Base-by-base conservation (phyloP, 225 moss, liverwort and hornwort genomes). In the Sphagnum contortum region DNA sequence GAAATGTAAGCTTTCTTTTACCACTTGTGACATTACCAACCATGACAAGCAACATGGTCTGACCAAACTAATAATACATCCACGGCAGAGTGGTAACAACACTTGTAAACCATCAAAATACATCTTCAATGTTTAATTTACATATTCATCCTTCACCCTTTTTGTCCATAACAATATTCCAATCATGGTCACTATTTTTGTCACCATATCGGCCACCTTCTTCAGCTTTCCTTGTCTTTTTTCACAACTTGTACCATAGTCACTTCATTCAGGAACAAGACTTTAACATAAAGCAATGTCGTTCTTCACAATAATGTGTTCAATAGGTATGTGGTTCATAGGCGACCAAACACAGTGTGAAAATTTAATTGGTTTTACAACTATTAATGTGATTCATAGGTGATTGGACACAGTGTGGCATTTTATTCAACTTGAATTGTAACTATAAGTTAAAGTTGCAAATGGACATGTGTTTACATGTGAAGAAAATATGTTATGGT, bases 1-100 rank as follows among this genome's bases (percentile, higher is more conserved):
- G 44, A 87, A 77, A 10, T 77, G 73, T 5, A 87, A 69, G 44
- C 80, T 75, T 13, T 80, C 80, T 44, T 72, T 63, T 2, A 83
- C 46, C 5, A 80, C 80, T 12, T 8, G 74, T 76, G 3, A 77
- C 73, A 44, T 72, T 77, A 60, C 83, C 77, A 57, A 83, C 66
- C 59, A 76, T 74, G 5, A 47, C 58, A 5, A 63, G 50, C n/a
- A 87, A 76, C 3, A 83, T 87, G 9, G 80, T n/a, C n/a, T 77
- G 8, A 83, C 87, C n/a, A 80, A 83, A 59, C 80, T 80, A 3
- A 76, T 83, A 2, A 83, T 83, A 64, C 29, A 77, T 8, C 80
- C 68, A 55, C 83, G 87, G 61, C 80, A 80, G 47, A 83, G 75
- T 47, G 83, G 87, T 53, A 87, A 65, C 65, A 87, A 71, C 14